Evolutionary conservation across 192 early-diverging fungal genomes (phyloP).

Genomic region (Lobosporangium transversale): DNA sequence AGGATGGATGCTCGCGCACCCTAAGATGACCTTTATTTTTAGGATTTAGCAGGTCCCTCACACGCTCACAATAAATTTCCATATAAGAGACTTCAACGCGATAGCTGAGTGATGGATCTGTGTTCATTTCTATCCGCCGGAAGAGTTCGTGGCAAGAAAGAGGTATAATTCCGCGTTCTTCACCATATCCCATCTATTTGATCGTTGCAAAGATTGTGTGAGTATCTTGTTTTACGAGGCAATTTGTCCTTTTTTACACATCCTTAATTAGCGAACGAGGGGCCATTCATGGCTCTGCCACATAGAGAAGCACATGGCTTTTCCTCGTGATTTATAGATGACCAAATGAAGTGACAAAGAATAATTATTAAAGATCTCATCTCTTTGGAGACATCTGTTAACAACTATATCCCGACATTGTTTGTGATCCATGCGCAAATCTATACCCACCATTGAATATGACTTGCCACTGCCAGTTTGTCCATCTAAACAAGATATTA

Average conservation of each 20-base stretch:
- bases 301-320: too few relatives aligned
- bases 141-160: slow-evolving; percentile 86
- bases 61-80: slow-evolving; percentile 91
- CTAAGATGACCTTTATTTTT: slow-evolving; percentile 78
- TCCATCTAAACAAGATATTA: slow-evolving; percentile 62
- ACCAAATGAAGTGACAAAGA: too few relatives aligned
- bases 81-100: slow-evolving; percentile 88
- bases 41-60: slow-evolving; percentile 83
- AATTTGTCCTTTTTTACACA: too few relatives aligned
- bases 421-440: not conserved
- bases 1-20: slow-evolving; percentile 82
- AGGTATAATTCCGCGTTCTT: slow-evolving; percentile 89
- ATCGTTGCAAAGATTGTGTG: too few relatives aligned
- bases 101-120: slow-evolving; percentile 59
- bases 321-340: slow-evolving; percentile 5
- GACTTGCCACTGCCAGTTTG: slow-evolving; percentile 86
- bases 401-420: not conserved
- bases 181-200: slow-evolving; percentile 71
- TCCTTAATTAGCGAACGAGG: too few relatives aligned
- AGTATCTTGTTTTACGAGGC: too few relatives aligned
- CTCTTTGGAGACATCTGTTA: not conserved
- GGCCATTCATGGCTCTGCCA: not conserved
- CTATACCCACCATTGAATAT: slow-evolving; percentile 69
- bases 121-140: slow-evolving; percentile 61
- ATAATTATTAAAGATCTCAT: too few relatives aligned